Percentiles rank a stretch among this genome's conserved stretches.
Conservation (phyloP, 352 stramenopile species). For the Phytophthora syringae region DNA sequence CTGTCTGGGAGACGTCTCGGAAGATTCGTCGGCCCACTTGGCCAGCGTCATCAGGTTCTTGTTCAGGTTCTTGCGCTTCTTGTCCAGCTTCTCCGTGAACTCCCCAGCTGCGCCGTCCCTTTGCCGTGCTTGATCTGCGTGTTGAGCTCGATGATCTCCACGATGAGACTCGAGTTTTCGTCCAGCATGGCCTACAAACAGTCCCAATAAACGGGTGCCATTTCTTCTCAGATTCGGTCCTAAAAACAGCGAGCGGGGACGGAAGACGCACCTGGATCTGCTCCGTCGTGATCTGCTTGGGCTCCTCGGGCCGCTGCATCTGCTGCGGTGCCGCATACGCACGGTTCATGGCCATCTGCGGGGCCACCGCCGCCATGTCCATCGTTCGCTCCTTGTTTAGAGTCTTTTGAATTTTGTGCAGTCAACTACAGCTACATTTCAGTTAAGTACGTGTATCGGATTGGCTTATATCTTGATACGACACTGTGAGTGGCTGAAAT, state of each 20-base stretch:
- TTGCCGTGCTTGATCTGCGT: slow-evolving; percentile 89
- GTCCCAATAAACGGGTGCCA: background rate
- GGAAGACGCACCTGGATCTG: slow-evolving; percentile 74
- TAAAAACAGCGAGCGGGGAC: background rate
- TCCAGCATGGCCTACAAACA: slow-evolving; percentile 86
- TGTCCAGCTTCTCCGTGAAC: slow-evolving; percentile 87
- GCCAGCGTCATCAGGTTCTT: slow-evolving; percentile 91
- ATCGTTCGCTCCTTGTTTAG: slow-evolving; percentile 6
- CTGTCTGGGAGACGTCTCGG: slow-evolving; percentile 63
- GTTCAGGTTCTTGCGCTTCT: slow-evolving; percentile 91
- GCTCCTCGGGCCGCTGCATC: slow-evolving; percentile 39
- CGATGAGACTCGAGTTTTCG: slow-evolving; percentile 87
- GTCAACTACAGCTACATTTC: background rate
- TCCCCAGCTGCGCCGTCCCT: slow-evolving; percentile 76
- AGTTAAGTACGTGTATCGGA: slow-evolving; percentile 6
- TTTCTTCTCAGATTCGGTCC: no score
- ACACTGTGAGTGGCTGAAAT: slow-evolving; percentile 38
- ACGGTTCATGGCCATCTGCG: slow-evolving; percentile 46
- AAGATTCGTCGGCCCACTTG: slow-evolving; percentile 89
- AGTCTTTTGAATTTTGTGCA: background rate
- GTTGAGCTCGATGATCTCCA: slow-evolving; percentile 90
- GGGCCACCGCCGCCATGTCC: slow-evolving; percentile 30
- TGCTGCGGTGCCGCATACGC: slow-evolving; percentile 32
- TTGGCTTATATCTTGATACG: slow-evolving; percentile 27
- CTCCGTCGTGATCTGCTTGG: slow-evolving; percentile 80